Base-by-base conservation (phyloP, 306 rosid genomes). In the Vigna angularis region DNA sequence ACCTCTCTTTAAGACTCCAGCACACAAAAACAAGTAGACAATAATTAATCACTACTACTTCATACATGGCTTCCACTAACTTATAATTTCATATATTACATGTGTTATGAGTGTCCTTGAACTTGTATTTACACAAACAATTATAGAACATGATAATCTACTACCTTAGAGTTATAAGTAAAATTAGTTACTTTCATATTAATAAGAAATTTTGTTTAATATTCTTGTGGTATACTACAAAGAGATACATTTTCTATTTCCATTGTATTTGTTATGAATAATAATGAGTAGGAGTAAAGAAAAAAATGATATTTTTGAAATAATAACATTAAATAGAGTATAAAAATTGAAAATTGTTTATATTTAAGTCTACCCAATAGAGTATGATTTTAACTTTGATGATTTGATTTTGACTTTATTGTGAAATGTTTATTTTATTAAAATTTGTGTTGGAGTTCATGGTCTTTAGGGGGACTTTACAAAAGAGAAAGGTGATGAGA, bases 381-480 rank as follows among this genome's bases (percentile, higher is more conserved):
- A 6, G 13, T 7, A 11, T 12, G 5, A 12, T 53, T 14, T 22
- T 10, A 76, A 26, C 7, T 72, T 72, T 80, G 42, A 80, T 53
- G 40, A 52, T 73, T 80, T 53, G 12, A 34, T 22, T 65, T 80
- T 55, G 12, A 47, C 16, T 55, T 47, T 48, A n/a, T 17, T 57
- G 55, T 57, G 26, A 81, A 48, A 24, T 61, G 62, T 13, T 53
- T 61, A 61, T 28, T 61, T 30, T 59, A 28, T 47, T 53, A 9
- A 57, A 78, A 10, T 48, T 22, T 67, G 59, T 59, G 66, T 18
- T 58, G 62, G 34, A 30, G 38, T 57, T 63, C 75, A 58, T 74
- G 40, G 62, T 74, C 34, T 47, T 57, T 28, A 56, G 75, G 75
- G 71, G 61, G 58, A 74, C 3, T 3, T 7, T 49, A 66, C n/a